Percentiles rank a stretch among this genome's conserved stretches.
Evolutionary conservation across 257 asterid genomes (phyloP).

Genomic region (Salvia rosmarinus): DNA sequence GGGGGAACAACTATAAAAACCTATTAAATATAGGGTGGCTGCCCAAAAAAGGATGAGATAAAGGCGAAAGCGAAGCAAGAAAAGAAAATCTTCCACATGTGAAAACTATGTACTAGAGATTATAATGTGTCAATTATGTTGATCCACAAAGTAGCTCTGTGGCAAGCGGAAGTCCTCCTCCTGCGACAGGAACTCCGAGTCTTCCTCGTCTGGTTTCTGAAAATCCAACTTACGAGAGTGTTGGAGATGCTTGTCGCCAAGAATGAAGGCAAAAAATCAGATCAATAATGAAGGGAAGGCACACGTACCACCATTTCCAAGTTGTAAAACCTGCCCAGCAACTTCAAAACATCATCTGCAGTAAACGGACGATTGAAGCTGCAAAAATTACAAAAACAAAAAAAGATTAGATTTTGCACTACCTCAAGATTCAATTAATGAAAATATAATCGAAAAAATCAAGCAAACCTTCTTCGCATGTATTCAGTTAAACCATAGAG

Average conservation of each 20-base stretch:
- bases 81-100: conserved; percentile 22
- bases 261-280: too few species aligned
- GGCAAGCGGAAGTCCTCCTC: conserved; percentile 93
- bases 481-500: conserved; percentile 56
- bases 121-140: conserved; percentile 50
- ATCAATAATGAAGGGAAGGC: not conserved
- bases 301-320: conserved; percentile 89
- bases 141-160: conserved; percentile 60
- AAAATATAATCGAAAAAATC: conserved; percentile 4
- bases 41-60: not conserved
- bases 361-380: conserved; percentile 81
- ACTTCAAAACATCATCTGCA: conserved; percentile 78
- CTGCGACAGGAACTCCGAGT: conserved; percentile 58
- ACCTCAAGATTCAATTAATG: not conserved
- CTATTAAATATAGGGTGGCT: too few species aligned
- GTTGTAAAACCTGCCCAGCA: conserved; percentile 89
- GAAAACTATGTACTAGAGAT: conserved; percentile 34
- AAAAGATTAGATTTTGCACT: not conserved
- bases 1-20: not conserved
- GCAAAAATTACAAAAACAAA: conserved; percentile 28
- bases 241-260: not conserved
- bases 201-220: conserved; percentile 92
- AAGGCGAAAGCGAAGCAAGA: not conserved
- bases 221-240: conserved; percentile 15
- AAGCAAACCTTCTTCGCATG: conserved; percentile 71